Evolutionary conservation across 2,329 filamentous ascomycete genomes (phyloP).

Genomic region (Alternaria viburni): DNA sequence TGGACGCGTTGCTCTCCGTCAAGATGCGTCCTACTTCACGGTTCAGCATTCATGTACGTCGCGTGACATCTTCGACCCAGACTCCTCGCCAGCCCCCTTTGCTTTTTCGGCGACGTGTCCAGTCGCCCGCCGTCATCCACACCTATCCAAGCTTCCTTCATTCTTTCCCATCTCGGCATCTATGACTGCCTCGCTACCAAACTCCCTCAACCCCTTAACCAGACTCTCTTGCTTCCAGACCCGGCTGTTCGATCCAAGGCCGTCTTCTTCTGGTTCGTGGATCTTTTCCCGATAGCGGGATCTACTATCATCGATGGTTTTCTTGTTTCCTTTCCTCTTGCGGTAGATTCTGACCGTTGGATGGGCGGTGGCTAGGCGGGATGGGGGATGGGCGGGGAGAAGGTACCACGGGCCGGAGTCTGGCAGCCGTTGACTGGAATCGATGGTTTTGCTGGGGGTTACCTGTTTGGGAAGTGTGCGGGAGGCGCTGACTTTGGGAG

Average conservation of each 20-base stretch:
- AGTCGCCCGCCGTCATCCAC: neutral
- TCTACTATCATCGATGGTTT: constrained; percentile 2
- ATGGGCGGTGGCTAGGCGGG: neutral
- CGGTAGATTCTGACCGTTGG: neutral
- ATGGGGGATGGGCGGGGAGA: neutral
- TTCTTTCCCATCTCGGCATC: neutral
- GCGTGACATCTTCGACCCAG: neutral
- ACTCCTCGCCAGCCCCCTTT: neutral
- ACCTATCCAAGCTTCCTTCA: neutral
- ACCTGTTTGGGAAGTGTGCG: constrained; percentile 2
- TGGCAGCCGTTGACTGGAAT: constrained; percentile 10
- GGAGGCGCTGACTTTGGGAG: neutral
- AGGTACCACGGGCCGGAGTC: neutral
- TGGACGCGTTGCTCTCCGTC: too few relatives aligned
- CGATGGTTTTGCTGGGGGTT: neutral
- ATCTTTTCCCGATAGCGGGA: constrained; percentile 3
- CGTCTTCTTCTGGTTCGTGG: neutral
- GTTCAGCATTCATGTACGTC: neutral
- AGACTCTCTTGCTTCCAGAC: neutral
- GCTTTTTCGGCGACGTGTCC: neutral
- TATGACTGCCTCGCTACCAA: neutral
- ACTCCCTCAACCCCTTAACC: neutral
- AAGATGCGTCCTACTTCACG: neutral
- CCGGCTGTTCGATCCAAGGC: neutral
- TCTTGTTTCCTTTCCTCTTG: neutral